A percentile compares a stretch with the other conserved stretches of the same genome.
These are phyloP conservation scores for Pythium vanterpoolii DNA, from an alignment of 352 stramenopile genomes.

Conservation along the genomic window DNA sequence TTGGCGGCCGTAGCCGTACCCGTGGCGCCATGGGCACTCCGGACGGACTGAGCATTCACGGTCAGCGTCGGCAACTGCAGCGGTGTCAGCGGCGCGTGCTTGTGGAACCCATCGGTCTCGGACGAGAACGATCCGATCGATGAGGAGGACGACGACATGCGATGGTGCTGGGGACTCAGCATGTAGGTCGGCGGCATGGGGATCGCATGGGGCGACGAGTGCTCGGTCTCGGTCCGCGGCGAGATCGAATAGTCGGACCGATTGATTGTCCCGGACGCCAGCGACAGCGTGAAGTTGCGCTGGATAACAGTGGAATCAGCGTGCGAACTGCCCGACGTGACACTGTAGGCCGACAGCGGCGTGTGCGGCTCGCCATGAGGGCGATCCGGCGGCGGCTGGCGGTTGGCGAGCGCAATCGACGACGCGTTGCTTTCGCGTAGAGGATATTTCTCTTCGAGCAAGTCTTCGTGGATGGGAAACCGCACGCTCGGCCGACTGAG, in stretches of 20 bases:
- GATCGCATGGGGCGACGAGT: slow-evolving; percentile 25
- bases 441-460: slow-evolving; percentile 20
- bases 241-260: slow-evolving; percentile 6
- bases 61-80: slow-evolving; percentile 10
- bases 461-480: slow-evolving; percentile 21
- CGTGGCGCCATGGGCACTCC: not conserved
- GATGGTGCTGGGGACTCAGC: slow-evolving; percentile 18
- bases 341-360: slow-evolving; percentile 10
- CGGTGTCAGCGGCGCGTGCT: not conserved
- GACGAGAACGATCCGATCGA: slow-evolving; percentile 11
- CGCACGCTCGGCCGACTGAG: slow-evolving; percentile 14
- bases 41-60: not conserved
- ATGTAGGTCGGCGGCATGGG: slow-evolving; percentile 27
- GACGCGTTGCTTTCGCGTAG: slow-evolving; percentile 6
- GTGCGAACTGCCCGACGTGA: slow-evolving; percentile 12
- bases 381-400: slow-evolving; percentile 6
- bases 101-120: not conserved
- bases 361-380: slow-evolving; percentile 9
- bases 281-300: slow-evolving; percentile 24
- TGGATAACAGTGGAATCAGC: slow-evolving; percentile 19
- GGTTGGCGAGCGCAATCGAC: slow-evolving; percentile 9
- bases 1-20: not conserved
- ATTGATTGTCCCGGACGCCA: slow-evolving; percentile 7
- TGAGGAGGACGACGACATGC: slow-evolving; percentile 7
- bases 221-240: not conserved